Base-by-base conservation (phyloP, 768 basidiomycete species). In the Leucocoprinus leucothites region DNA sequence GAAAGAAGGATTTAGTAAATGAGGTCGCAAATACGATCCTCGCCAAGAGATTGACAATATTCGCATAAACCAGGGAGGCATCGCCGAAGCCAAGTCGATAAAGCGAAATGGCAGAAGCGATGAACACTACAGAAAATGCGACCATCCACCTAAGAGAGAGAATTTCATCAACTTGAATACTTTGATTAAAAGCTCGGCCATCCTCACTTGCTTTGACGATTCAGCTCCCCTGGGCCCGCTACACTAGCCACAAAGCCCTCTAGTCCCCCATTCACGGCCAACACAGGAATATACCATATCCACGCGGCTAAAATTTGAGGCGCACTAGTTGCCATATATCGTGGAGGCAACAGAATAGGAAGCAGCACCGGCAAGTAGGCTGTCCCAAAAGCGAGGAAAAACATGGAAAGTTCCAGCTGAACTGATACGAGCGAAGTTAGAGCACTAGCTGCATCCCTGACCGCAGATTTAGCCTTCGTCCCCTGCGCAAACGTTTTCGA, bases 211-310 rank as follows among this genome's bases (percentile, higher is more conserved):
- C 85, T 88, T 67, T 96, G 94, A 6, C 65, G 67, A 44, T 74
- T 81, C 9, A 99, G 70, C 67, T 94, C 87, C 1, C 68, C 61
- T 0, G 87, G 76, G 1, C 77, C 75, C 1, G 93, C 90, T 1
- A 86, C 85, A 52, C 91, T 87, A 2, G 89, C 83, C 61, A 96
- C 77, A 68, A 97, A 95, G 0, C 95, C 92, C 66, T 99, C 97
- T 16, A 96, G 72, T 0, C 91, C 82, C 1, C 97, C 97, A 65
- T 99, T 99, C 60, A 93, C 71, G 4, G 89, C 89, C 63, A 99
- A 79, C 19, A 89, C 79, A 0, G 97, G 97, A 60, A 98, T 87
- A 62, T 95, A 96, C 75, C 82, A 87, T 21, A 92, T 69, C 82
- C 94, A 99, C 1, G 87, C 83, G 11, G 71, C 69, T 5, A 99